Conservation (phyloP, 2,329 filamentous ascomycete genomes). For the Hirsutella thompsonii region DNA sequence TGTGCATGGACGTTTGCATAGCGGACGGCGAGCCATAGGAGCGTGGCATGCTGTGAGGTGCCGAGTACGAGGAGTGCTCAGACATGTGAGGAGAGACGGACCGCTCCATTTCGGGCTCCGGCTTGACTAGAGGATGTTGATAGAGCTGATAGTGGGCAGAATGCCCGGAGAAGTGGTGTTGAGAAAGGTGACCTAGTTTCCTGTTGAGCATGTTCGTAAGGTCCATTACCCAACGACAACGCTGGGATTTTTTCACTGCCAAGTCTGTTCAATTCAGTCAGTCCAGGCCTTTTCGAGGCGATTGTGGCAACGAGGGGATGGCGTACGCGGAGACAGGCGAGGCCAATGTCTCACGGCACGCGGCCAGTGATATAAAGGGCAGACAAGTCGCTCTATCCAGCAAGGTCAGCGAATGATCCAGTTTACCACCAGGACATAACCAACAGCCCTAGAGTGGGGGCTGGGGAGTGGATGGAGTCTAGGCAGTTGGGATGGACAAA, state of each 20-base stretch:
- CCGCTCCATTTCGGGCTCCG: constrained; percentile 33
- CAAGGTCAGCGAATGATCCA: background rate
- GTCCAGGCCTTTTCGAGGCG: constrained; percentile 1
- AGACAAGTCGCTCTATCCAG: background rate
- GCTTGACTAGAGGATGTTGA: constrained; percentile 20
- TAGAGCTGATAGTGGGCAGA: constrained; percentile 18
- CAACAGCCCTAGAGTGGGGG: background rate
- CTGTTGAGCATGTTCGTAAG: constrained; percentile 40
- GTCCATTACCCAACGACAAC: constrained; percentile 36
- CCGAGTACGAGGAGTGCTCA: constrained; percentile 44
- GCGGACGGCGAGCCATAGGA: constrained; percentile 40
- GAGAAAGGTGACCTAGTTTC: constrained; percentile 22
- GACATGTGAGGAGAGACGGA: constrained; percentile 46
- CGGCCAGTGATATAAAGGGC: constrained; percentile 6
- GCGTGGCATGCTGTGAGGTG: constrained; percentile 30
- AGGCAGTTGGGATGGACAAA: background rate
- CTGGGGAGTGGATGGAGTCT: background rate
- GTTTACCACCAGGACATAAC: constrained; percentile 1
- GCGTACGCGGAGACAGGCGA: constrained; percentile 3
- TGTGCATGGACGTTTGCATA: constrained; percentile 36
- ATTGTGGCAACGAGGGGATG: background rate
- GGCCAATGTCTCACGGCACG: constrained; percentile 11
- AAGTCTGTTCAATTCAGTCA: constrained; percentile 11
- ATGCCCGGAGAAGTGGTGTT: constrained; percentile 19
- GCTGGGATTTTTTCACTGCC: constrained; percentile 27